Evolutionary conservation across 306 rosid genomes (phyloP).

Genomic region (Vigna trinervia): DNA sequence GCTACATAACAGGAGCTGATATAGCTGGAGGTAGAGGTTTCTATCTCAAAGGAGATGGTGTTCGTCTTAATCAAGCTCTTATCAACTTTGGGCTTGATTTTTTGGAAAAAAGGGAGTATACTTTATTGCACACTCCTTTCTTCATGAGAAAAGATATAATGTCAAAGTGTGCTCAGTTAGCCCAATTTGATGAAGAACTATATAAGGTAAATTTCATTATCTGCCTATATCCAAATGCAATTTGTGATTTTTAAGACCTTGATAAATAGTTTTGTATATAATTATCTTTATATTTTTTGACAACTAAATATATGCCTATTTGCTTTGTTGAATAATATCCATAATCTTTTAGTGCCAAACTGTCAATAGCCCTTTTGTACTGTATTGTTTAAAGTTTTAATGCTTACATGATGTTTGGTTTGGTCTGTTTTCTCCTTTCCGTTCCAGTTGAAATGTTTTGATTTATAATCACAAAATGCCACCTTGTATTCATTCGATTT

Average conservation of each 20-base stretch:
- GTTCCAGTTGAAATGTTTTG: conserved; percentile 8
- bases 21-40: conserved; percentile 97
- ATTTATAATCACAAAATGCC: neutral
- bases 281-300: neutral
- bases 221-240: neutral
- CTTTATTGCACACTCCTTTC: conserved; percentile 84
- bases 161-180: conserved; percentile 97
- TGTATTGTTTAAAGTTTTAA: conserved; percentile 7
- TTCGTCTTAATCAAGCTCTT: conserved; percentile 92
- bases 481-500: conserved; percentile 13
- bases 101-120: conserved; percentile 77
- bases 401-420: neutral
- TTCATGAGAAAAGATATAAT: conserved; percentile 93
- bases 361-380: neutral
- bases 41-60: conserved; percentile 92
- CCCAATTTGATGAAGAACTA: conserved; percentile 96
- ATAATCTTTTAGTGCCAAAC: conserved; percentile 19
- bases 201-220: conserved; percentile 69
- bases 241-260: conserved; percentile 21
- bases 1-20: conserved; percentile 72
- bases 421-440: neutral
- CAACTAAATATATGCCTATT: neutral
- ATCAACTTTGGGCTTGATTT: conserved; percentile 89
- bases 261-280: conserved; percentile 1
- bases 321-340: neutral